Evolutionary conservation across 2,329 filamentous ascomycete genomes (phyloP), one percentile per base, ranked within the genome.

Genomic region (Paracorniculantispora psalliotae): DNA sequence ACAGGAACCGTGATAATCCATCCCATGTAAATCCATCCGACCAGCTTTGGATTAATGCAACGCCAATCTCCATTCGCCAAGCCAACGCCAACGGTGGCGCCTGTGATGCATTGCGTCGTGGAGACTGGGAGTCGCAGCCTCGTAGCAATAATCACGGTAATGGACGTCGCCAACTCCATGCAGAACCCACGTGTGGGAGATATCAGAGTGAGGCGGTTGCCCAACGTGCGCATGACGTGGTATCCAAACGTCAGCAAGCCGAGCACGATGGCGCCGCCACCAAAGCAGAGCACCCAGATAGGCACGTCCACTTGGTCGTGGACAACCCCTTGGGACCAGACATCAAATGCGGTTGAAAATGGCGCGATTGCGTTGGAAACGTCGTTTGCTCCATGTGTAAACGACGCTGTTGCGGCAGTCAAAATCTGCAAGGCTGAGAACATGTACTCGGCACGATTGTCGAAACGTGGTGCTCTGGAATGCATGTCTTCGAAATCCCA

Each of bases 201-300:
- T 66, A 82, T 80, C 21, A 81, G 73, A 15, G 81, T 83, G 62
- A 83, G 74, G 44, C 80, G 75, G 70, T 83, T 83, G 9, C 81
- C 81, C 59, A 83, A 75, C 49, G 78, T 79, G 54, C 79, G 75
- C 79, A 84, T 84, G 66, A 86, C 84, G 66, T 86, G 83, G 69
- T 85, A 86, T 8, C 84, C 83, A 64, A 84, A 86, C 10, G 81
- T 84, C 71, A 81, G 75, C 60, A 86, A 73, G n/a, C 83, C 83
- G n/a, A 84, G 67, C 47, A 79, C 79, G 26, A 84, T 79, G 50
- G 73, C 71, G 0, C 73, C 68, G 60, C 79, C 79, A 17, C 79
- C 77, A 30, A 79, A 74, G 52, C 76, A 75, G 13, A 82, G 69
- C 60, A 81, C 73, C 78, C 80, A 83, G 41, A 79, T 63, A 1